Percentiles rank a stretch among this genome's conserved stretches.
Conservation (phyloP, 345 rosid species). For the Litchi chinensis region DNA sequence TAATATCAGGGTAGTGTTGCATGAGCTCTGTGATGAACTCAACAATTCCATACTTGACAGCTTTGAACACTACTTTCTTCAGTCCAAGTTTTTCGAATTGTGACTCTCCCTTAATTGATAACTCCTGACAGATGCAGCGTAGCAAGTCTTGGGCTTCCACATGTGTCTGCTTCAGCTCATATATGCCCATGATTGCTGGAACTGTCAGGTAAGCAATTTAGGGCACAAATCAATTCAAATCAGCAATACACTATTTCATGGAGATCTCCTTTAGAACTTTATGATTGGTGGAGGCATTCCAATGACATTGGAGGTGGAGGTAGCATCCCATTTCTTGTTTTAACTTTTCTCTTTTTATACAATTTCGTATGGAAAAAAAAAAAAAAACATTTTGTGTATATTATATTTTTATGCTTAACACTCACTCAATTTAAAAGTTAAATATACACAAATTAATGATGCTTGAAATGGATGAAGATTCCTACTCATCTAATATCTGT, state of each 20-base stretch:
- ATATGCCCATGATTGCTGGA: slow-evolving; percentile 44
- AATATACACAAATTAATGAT: too few species aligned
- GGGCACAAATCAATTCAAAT: neutral
- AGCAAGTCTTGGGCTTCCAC: slow-evolving; percentile 52
- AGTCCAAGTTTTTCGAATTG: slow-evolving; percentile 40
- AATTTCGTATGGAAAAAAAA: too few species aligned
- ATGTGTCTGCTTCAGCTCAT: slow-evolving; percentile 57
- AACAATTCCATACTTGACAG: slow-evolving; percentile 60
- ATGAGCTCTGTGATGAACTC: slow-evolving; percentile 60
- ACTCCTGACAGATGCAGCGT: slow-evolving; percentile 48
- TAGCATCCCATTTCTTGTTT: too few species aligned
- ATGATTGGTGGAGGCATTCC: too few species aligned
- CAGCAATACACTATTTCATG: too few species aligned
- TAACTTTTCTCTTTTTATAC: too few species aligned
- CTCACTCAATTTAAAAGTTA: too few species aligned
- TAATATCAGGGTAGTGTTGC: slow-evolving; percentile 52
- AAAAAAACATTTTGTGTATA: too few species aligned
- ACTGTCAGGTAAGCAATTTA: slow-evolving; percentile 31
- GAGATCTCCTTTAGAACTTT: neutral
- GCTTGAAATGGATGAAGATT: too few species aligned
- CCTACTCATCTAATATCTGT: too few species aligned
- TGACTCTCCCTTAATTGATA: slow-evolving; percentile 35
- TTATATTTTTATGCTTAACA: too few species aligned
- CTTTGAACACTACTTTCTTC: slow-evolving; percentile 49
- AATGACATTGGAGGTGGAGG: too few species aligned